These are phyloP conservation scores for Phytophthora ohioensis DNA, from an alignment of 352 stramenopile species.

Conservation along the genomic window DNA sequence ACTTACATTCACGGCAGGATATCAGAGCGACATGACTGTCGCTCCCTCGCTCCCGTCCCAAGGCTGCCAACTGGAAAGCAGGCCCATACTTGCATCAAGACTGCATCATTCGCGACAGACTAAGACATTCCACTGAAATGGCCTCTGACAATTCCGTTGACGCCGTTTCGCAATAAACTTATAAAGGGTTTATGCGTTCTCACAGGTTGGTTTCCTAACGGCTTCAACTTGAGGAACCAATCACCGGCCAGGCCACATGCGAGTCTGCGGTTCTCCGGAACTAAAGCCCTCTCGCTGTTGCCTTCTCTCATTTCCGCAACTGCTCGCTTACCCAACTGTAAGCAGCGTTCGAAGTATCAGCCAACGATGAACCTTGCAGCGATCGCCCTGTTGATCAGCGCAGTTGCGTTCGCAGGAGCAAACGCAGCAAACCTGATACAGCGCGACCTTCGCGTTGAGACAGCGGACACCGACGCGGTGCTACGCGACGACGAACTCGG, in stretches of 20 bases:
- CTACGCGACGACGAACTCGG: conserved; percentile 32
- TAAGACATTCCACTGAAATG: conserved; percentile 30
- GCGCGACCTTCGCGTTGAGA: conserved; percentile 21
- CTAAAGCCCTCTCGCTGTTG: conserved; percentile 22
- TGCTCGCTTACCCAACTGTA: conserved; percentile 24
- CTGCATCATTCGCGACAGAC: neutral
- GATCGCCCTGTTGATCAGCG: conserved; percentile 8
- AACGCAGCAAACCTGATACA: conserved; percentile 5
- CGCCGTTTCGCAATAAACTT: conserved; percentile 30
- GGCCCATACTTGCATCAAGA: neutral
- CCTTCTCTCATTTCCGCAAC: conserved; percentile 25
- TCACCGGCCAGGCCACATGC: conserved; percentile 7
- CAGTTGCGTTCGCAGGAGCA: conserved; percentile 3
- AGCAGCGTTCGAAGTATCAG: neutral
- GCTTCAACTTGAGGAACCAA: conserved; percentile 29
- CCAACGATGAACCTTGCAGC: conserved; percentile 20
- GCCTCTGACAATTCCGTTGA: neutral
- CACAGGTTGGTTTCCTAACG: conserved; percentile 34
- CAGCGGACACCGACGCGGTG: neutral
- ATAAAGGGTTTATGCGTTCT: conserved; percentile 19
- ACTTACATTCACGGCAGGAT: neutral
- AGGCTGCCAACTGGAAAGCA: conserved; percentile 22
- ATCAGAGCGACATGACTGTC: conserved; percentile 20
- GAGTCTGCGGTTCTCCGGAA: conserved; percentile 26
- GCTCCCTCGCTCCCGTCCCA: conserved; percentile 10